Percentiles rank a stretch among this genome's conserved stretches.
Conservation (phyloP, 1,284 basidiomycete genomes). For the Xerocomus amazonicus region DNA sequence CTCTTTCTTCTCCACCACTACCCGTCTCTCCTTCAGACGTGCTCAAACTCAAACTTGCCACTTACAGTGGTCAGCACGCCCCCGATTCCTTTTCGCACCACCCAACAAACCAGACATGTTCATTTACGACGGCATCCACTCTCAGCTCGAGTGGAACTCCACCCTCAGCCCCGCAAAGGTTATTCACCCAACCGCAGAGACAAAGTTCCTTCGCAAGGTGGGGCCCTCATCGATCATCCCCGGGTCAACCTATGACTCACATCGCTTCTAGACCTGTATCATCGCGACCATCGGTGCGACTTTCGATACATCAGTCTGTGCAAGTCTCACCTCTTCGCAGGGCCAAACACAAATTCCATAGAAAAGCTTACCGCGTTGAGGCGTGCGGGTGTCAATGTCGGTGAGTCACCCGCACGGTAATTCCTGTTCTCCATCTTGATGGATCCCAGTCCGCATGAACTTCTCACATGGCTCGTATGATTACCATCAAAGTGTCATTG, state of each 20-base stretch:
- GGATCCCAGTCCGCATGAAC: conserved; percentile 87
- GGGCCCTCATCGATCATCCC: conserved; percentile 2
- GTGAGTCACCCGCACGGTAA: conserved; percentile 46
- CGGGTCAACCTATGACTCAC: conserved; percentile 5
- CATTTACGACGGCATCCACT: conserved; percentile 57
- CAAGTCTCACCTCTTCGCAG: conserved; percentile 38
- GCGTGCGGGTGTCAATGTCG: conserved; percentile 92
- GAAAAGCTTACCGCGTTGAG: conserved; percentile 82
- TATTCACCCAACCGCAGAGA: conserved; percentile 66
- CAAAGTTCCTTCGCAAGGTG: conserved; percentile 89
- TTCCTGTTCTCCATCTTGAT: conserved; percentile 8
- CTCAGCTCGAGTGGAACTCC: conserved; percentile 90
- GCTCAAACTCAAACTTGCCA: conserved; percentile 17
- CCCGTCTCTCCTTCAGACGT: conserved; percentile 11
- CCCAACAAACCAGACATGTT: conserved; percentile 40
- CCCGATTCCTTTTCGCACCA: conserved; percentile 8
- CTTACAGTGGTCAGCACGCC: conserved; percentile 10
- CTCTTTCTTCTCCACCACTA: conserved; percentile 15
- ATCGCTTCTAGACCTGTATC: conserved; percentile 73
- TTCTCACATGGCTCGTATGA: conserved; percentile 96
- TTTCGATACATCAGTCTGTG: conserved; percentile 1
- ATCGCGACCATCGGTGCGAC: conserved; percentile 90
- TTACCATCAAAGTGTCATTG: conserved; percentile 96
- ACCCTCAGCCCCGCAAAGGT: conserved; percentile 70
- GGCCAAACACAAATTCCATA: conserved; percentile 87